Percentiles rank a stretch among this genome's conserved stretches.
phyloP scores from a whole-genome alignment of 306 rosid genomes.

The Delonix regia region DNA sequence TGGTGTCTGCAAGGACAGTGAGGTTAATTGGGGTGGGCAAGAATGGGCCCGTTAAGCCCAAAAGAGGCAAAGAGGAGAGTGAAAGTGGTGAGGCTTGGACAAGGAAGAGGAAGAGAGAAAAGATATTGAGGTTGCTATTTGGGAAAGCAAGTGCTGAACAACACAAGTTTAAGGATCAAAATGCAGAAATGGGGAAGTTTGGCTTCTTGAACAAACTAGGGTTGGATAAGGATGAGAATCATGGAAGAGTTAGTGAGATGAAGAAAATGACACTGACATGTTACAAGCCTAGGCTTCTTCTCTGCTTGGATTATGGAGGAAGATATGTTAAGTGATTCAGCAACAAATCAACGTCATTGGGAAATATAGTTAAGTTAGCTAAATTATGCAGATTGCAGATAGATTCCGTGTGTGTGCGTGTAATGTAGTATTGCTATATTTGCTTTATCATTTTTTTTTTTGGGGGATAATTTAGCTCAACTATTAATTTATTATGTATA shows the following conservation, averaged over 20 bases:
- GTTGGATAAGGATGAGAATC: constrained; percentile 33
- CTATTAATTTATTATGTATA: too few relatives aligned
- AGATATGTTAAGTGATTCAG: constrained; percentile 32
- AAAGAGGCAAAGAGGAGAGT: constrained; percentile 26
- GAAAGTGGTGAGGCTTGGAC: constrained; percentile 37
- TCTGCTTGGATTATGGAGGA: constrained; percentile 58
- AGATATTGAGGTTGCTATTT: constrained; percentile 45
- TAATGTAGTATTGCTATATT: not conserved
- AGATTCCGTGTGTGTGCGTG: constrained; percentile 6
- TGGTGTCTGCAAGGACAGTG: constrained; percentile 51
- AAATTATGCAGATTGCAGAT: not conserved
- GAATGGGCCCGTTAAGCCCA: constrained; percentile 22
- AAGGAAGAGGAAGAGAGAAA: constrained; percentile 45
- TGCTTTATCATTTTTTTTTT: too few relatives aligned
- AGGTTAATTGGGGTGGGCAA: constrained; percentile 43
- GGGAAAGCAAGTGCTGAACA: constrained; percentile 35
- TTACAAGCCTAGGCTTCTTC: constrained; percentile 50
- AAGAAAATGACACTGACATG: constrained; percentile 42
- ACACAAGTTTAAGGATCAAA: constrained; percentile 41
- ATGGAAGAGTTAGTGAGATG: constrained; percentile 33
- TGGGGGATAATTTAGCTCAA: too few relatives aligned
- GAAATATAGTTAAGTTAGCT: constrained; percentile 20
- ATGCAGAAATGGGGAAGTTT: constrained; percentile 34
- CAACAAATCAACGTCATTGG: not conserved
- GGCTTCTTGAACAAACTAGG: constrained; percentile 31